Evolutionary conservation across 768 basidiomycete genomes (phyloP).

Genomic region (Boletus vermiculosoides): DNA sequence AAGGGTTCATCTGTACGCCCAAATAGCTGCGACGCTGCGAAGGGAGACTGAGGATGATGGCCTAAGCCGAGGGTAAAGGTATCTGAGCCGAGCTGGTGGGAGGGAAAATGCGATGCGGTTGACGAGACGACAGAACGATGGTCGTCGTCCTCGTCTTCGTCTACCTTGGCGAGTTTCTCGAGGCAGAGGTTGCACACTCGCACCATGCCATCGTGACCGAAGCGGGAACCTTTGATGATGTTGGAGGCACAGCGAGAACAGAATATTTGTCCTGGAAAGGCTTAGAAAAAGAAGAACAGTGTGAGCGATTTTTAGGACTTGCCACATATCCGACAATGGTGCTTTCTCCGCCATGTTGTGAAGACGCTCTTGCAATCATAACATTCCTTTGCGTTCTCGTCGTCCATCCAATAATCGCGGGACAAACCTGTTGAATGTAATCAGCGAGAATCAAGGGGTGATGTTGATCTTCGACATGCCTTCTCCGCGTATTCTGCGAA

Average conservation of each 20-base stretch:
- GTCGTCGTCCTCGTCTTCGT: conserved; percentile 89
- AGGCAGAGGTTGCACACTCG: conserved; percentile 94
- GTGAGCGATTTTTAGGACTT: conserved; percentile 20
- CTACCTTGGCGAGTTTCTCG: conserved; percentile 85
- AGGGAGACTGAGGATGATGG: conserved; percentile 80
- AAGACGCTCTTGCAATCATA: conserved; percentile 95
- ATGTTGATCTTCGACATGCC: conserved; percentile 42
- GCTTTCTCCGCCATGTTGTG: conserved; percentile 91
- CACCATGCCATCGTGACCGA: conserved; percentile 93
- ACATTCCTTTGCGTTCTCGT: conserved; percentile 92
- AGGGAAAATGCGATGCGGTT: conserved; percentile 65
- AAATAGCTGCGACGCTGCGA: conserved; percentile 83
- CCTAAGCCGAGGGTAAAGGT: conserved; percentile 36
- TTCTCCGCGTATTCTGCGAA: conserved; percentile 87
- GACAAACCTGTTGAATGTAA: conserved; percentile 59
- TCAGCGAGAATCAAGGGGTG: conserved; percentile 7
- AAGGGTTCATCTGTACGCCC: conserved; percentile 75
- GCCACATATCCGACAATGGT: conserved; percentile 98
- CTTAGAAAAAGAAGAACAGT: neutral
- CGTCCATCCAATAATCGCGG: conserved; percentile 98
- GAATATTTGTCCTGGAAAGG: conserved; percentile 84
- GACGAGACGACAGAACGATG: conserved; percentile 77
- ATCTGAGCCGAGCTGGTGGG: conserved; percentile 68
- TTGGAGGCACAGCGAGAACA: conserved; percentile 97
- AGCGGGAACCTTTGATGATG: conserved; percentile 90